Percentiles rank a stretch among this genome's conserved stretches.
phyloP scores from a whole-genome alignment of 805 yeast species.

The Tetrapisispora fleetii region DNA sequence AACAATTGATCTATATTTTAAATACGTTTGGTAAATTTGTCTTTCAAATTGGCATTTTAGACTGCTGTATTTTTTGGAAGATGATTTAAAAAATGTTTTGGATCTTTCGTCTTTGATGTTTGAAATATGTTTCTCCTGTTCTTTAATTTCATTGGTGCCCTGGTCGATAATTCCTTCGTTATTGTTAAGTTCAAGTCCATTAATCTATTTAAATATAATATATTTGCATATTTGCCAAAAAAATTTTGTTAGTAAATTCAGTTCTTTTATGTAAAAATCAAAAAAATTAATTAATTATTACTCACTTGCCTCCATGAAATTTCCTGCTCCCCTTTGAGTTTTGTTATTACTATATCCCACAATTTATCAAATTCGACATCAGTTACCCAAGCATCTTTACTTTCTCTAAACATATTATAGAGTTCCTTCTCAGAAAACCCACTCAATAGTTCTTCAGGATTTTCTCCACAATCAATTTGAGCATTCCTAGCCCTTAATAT shows the following conservation, averaged over 20 bases:
- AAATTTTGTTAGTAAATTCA: slow-evolving; percentile 14
- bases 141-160: slow-evolving; percentile 32
- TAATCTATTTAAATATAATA: slow-evolving; percentile 12
- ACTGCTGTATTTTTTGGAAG: slow-evolving; percentile 55
- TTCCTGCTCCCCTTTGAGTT: slow-evolving; percentile 57
- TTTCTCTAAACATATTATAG: slow-evolving; percentile 39
- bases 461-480: slow-evolving; percentile 46
- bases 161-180: slow-evolving; percentile 27
- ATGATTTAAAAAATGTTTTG: slow-evolving; percentile 58
- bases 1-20: slow-evolving; percentile 18
- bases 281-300: slow-evolving; percentile 8
- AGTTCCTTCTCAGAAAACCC: slow-evolving; percentile 44
- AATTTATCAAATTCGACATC: slow-evolving; percentile 56
- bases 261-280: background rate
- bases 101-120: slow-evolving; percentile 20
- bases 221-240: background rate
- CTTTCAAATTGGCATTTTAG: slow-evolving; percentile 47
- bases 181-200: slow-evolving; percentile 11
- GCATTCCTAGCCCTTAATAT: slow-evolving; percentile 63
- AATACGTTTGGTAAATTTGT: slow-evolving; percentile 35
- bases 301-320: slow-evolving; percentile 71
- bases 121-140: slow-evolving; percentile 31
- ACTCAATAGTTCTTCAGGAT: slow-evolving; percentile 36
- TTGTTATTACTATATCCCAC: slow-evolving; percentile 57
- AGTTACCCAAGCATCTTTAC: slow-evolving; percentile 28